Evolutionary conservation across 1,139 yeast species (phyloP).

Genomic region (Schwanniomyces etchellsii): DNA sequence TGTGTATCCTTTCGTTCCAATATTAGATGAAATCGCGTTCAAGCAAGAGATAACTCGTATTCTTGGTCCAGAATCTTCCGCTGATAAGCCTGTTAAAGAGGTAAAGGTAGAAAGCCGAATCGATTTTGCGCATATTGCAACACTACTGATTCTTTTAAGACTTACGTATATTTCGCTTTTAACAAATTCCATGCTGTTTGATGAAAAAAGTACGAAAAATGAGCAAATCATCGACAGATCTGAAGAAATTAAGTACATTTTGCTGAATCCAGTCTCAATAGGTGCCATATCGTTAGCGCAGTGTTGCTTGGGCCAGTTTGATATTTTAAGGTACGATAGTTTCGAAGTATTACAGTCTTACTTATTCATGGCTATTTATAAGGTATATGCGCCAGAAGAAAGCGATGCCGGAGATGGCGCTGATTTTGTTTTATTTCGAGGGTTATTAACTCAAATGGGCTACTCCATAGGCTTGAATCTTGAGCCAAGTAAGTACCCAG

Average conservation of each 20-base stretch:
- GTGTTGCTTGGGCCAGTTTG: slow-evolving; percentile 20
- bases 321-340: slow-evolving; percentile 14
- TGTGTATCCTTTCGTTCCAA: slow-evolving; percentile 39
- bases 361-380: slow-evolving; percentile 38
- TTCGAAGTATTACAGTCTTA: slow-evolving; percentile 23
- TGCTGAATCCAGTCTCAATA: slow-evolving; percentile 19
- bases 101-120: slow-evolving; percentile 30
- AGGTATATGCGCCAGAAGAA: slow-evolving; percentile 42
- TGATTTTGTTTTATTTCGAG: slow-evolving; percentile 38
- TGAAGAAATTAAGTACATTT: slow-evolving; percentile 16
- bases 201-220: slow-evolving; percentile 6
- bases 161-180: slow-evolving; percentile 32
- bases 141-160: slow-evolving; percentile 35
- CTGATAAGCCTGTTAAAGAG: slow-evolving; percentile 10
- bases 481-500: slow-evolving; percentile 34
- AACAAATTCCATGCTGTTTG: slow-evolving; percentile 14
- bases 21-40: slow-evolving; percentile 29
- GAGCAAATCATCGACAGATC: slow-evolving; percentile 1
- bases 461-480: slow-evolving; percentile 44
- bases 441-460: slow-evolving; percentile 42
- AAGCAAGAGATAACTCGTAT: slow-evolving; percentile 12
- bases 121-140: slow-evolving; percentile 44
- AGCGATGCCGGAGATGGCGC: slow-evolving; percentile 41
- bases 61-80: slow-evolving; percentile 18
- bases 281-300: slow-evolving; percentile 20